A percentile compares a stretch with the other conserved stretches of the same genome.
Conservation (phyloP, 352 stramenopile genomes). For the Pythium chondricola region DNA sequence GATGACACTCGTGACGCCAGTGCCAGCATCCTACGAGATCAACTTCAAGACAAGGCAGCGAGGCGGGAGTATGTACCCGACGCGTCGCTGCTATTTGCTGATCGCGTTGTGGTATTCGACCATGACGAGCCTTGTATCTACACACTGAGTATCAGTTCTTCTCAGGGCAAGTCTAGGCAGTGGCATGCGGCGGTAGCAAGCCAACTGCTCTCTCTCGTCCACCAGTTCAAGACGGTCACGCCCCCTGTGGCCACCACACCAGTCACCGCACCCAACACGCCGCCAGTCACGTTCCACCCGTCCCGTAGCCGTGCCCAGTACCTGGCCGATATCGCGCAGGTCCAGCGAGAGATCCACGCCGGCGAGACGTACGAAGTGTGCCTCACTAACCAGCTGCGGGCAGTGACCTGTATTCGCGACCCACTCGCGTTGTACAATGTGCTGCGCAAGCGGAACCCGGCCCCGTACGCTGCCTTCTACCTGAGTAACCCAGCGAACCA, state of each 20-base stretch:
- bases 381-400: slow-evolving; percentile 92
- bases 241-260: not conserved
- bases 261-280: not conserved
- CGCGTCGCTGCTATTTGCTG: slow-evolving; percentile 88
- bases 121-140: slow-evolving; percentile 74
- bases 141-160: slow-evolving; percentile 49
- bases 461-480: slow-evolving; percentile 93
- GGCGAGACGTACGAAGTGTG: slow-evolving; percentile 96
- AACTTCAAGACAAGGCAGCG: slow-evolving; percentile 18
- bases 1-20: slow-evolving; percentile 13
- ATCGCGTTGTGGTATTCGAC: slow-evolving; percentile 87
- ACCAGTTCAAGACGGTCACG: not conserved
- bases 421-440: slow-evolving; percentile 85
- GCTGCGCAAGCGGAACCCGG: slow-evolving; percentile 90
- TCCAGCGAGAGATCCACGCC: slow-evolving; percentile 86
- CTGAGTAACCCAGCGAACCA: slow-evolving; percentile 44
- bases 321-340: slow-evolving; percentile 76
- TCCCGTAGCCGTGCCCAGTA: slow-evolving; percentile 75
- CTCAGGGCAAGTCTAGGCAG: slow-evolving; percentile 2
- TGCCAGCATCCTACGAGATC: slow-evolving; percentile 21
- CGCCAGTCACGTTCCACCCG: slow-evolving; percentile 44
- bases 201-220: slow-evolving; percentile 16
- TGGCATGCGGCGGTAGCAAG: slow-evolving; percentile 23
- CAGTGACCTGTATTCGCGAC: slow-evolving; percentile 30
- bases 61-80: slow-evolving; percentile 57